Base-by-base conservation (phyloP, 495 filamentous ascomycete genomes). In the Letharia lupina region DNA sequence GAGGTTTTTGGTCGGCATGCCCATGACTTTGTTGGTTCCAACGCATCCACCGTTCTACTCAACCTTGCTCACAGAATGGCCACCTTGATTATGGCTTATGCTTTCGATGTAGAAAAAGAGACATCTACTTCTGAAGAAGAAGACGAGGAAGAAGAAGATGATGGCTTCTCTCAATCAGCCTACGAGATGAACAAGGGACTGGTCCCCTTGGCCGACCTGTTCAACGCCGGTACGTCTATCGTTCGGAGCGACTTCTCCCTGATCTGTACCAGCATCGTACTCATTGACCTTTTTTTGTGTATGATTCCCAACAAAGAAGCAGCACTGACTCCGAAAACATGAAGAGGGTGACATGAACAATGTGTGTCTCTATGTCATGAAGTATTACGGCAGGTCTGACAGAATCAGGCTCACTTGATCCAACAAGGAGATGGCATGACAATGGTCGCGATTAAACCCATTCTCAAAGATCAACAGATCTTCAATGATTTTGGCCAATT, bases 401-500 rank as follows among this genome's bases (percentile, higher is more conserved):
- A 41, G 6, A 12, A 64, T 41, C 41, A 64, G 70, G 84, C 90
- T 13, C 86, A 87, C 60, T 84, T 93, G 11, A 89, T 87, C 70
- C 88, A 93, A 70, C 85, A 85, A 65, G 83, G 84, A 56, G 79
- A 82, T 12, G 76, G 75, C 39, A 75, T 93, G 33, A 83, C 84
- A 20, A 91, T 91, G 76, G 86, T 84, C 58, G 77, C 87, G 3
- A 79, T 89, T 66, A 83, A 86, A 60, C 72, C 82, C 0, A 90
- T 97, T 42, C 8, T 33, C 15, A 64, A 64, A 61, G 88, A 88
- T n/a, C 85, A 90, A 62, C 90, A 96, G 72, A 86, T 96, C 28
- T 85, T 96, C 70, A 96, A 96, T 68, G 93, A 96, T 73, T 96
- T 96, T 72, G 93, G 93, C 11, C 86, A 89, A 42, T 83, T 96